Conservation (phyloP, 1,284 basidiomycete genomes). For the Salmacisia buchloeana region DNA sequence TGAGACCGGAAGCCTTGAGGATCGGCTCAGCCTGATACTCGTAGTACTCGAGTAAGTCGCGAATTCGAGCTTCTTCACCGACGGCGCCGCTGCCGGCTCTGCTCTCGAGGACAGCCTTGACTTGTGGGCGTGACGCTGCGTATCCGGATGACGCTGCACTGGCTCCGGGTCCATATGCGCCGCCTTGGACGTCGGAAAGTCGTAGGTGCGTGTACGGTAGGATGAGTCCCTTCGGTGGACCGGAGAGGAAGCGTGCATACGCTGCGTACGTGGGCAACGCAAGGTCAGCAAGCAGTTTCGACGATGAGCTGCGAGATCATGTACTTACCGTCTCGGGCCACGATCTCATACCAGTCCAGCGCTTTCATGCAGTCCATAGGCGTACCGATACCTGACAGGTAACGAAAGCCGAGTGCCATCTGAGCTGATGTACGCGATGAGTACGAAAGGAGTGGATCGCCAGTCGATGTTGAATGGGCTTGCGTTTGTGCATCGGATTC, state of each 20-base stretch:
- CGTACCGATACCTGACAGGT: conserved; percentile 83
- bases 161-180: conserved; percentile 86
- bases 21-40: conserved; percentile 37
- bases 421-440: conserved; percentile 57
- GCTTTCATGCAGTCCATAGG: conserved; percentile 60
- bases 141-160: conserved; percentile 68
- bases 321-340: conserved; percentile 16
- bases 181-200: conserved; percentile 83
- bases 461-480: neutral
- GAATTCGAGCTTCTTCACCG: conserved; percentile 50
- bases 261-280: neutral
- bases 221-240: conserved; percentile 83
- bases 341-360: conserved; percentile 37
- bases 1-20: neutral
- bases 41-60: conserved; percentile 71
- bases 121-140: conserved; percentile 64
- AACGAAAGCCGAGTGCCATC: conserved; percentile 88
- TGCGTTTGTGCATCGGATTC: conserved; percentile 50
- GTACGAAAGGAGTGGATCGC: neutral
- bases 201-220: conserved; percentile 75
- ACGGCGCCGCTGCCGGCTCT: conserved; percentile 23
- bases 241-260: conserved; percentile 61
- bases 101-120: conserved; percentile 63
- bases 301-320: neutral
- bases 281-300: neutral